Evolutionary conservation across 371 early-diverging fungal species (phyloP).

Genomic region (Mucor sp.): DNA sequence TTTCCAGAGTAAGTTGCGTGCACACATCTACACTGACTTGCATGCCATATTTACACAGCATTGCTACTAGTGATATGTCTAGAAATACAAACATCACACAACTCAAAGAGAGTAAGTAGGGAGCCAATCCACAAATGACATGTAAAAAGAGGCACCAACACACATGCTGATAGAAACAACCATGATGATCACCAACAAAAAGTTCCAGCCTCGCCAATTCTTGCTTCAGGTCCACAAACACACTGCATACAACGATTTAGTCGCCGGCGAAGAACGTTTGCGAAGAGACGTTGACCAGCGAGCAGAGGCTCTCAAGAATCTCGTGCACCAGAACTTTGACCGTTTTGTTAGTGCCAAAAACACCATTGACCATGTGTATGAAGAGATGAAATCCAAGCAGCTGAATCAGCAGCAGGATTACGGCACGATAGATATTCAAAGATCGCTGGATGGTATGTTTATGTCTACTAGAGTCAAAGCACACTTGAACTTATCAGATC

Average conservation of each 20-base stretch:
- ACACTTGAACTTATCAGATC: no score
- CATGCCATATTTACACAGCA: neutral
- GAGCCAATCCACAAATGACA: neutral
- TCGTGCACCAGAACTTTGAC: slow-evolving; percentile 95
- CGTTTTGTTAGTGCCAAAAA: slow-evolving; percentile 95
- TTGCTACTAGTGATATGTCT: slow-evolving; percentile 25
- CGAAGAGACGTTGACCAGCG: slow-evolving; percentile 77
- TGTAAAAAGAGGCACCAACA: neutral
- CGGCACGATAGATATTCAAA: slow-evolving; percentile 64
- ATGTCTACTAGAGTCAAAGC: neutral
- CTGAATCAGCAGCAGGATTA: slow-evolving; percentile 78
- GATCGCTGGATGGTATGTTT: slow-evolving; percentile 36
- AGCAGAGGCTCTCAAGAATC: slow-evolving; percentile 80
- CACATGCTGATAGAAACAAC: slow-evolving; percentile 32
- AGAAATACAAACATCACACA: slow-evolving; percentile 40
- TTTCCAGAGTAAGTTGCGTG: slow-evolving; percentile 41
- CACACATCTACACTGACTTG: neutral
- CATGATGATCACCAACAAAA: slow-evolving; percentile 60
- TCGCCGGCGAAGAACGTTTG: slow-evolving; percentile 72
- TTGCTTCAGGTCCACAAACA: slow-evolving; percentile 82
- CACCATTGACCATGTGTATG: slow-evolving; percentile 92
- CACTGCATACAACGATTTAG: slow-evolving; percentile 82
- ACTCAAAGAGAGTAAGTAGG: slow-evolving; percentile 53
- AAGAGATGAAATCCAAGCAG: slow-evolving; percentile 85
- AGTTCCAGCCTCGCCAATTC: slow-evolving; percentile 81